Evolutionary conservation across 139 green algal genomes (phyloP), one percentile per base, ranked within the genome.

Genomic region (Limnomonas spitsbergensis): DNA sequence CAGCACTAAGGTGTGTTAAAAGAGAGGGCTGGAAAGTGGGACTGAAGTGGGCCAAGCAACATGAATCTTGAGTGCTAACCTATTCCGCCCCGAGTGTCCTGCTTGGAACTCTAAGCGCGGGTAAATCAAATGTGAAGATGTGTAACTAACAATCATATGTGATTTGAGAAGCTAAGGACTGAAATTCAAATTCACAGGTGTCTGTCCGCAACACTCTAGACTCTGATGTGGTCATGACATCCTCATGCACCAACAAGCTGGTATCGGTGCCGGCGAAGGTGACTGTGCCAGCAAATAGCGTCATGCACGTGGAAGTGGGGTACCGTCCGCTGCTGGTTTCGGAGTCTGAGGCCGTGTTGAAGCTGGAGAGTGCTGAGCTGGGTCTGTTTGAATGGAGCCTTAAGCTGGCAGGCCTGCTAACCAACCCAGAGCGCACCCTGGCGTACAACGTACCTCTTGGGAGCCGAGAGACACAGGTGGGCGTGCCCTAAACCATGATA

Each of bases 381-480:
- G 92, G 92, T 1, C 2, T 78, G 27, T 93, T 88, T 71, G 83
- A 90, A 71, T 95, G 91, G 80, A 75, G 66, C 26, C 79, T 94
- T n/a, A 80, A 83, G 73, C 88, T 96, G 69, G 78, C 54, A 4
- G 87, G 88, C 47, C 52, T 87, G 38, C 73, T 87, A 24, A 85
- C 88, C 42, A 88, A 85, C 53, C 84, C 85, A 1, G 92, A 94
- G 76, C 75, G 82, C 31, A 79, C 53, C 20, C 36, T 95, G 2
- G 39, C 83, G 24, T 94, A 94, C 81, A 89, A 68, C 77, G 89
- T 92, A 38, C 87, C 92, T 3, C 77, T 96, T 37, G 91, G 92
- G 7, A 74, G 80, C 24, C 76, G 81, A 2, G 89, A 93, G 66
- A 85, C 81, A 35, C 88, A 93, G 79, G n/a, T n/a, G n/a, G n/a